These are phyloP conservation scores for Penicillium thymicola DNA, from an alignment of 2,329 filamentous ascomycete species.

Conservation along the genomic window DNA sequence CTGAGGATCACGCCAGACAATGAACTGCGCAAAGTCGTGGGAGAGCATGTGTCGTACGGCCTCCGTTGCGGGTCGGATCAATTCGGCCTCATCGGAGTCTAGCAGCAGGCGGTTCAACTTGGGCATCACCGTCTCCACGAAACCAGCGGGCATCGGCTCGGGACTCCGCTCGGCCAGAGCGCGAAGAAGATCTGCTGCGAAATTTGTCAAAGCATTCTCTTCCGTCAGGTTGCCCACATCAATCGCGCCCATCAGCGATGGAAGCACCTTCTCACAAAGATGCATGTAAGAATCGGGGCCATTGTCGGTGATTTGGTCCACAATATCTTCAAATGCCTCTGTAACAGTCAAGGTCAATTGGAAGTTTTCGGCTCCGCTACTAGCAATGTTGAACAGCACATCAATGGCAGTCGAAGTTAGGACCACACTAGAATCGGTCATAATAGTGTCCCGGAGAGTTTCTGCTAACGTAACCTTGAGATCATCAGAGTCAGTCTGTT, in stretches of 20 bases:
- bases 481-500: constrained; percentile 86
- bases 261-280: constrained; percentile 81
- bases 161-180: constrained; percentile 78
- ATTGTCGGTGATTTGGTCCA: constrained; percentile 62
- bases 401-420: constrained; percentile 70
- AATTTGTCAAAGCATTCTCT: constrained; percentile 72
- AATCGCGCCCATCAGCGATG: constrained; percentile 82
- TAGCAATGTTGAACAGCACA: constrained; percentile 83
- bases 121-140: constrained; percentile 79
- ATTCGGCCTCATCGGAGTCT: constrained; percentile 78
- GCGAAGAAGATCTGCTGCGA: constrained; percentile 80
- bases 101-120: constrained; percentile 82
- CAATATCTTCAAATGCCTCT: constrained; percentile 88
- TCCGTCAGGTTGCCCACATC: constrained; percentile 82
- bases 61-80: constrained; percentile 81
- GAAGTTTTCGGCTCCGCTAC: constrained; percentile 84
- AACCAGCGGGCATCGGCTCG: constrained; percentile 80
- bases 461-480: constrained; percentile 87
- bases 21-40: constrained; percentile 86
- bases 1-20: constrained; percentile 76
- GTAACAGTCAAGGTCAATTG: constrained; percentile 83
- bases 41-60: constrained; percentile 84
- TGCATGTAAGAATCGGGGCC: constrained; percentile 68
- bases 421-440: constrained; percentile 71
- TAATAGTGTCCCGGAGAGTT: constrained; percentile 76